Base-by-base conservation (phyloP, 2,329 filamentous ascomycete species). In the Ilyonectria destructans region DNA sequence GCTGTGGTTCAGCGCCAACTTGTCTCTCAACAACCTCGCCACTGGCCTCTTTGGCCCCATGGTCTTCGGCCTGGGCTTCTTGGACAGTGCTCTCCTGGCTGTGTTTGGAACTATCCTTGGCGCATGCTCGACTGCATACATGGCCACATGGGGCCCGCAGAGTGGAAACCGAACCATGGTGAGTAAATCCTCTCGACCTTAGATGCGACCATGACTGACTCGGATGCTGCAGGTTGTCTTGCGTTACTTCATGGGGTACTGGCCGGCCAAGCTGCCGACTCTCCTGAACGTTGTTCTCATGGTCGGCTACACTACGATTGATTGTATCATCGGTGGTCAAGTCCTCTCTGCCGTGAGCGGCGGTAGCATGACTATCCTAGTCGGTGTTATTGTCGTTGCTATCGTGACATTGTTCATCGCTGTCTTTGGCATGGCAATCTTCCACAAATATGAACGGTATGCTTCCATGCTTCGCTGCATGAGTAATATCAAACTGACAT, bases 161-260 rank as follows among this genome's bases (percentile, higher is more conserved):
- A 94, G 94, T 71, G 93, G 93, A 4, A 84, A 95, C 70, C 89
- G 93, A 62, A 93, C 95, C 77, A 94, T 95, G 90, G 91, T 80
- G 19, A 62, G 72, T 60, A 17, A 46, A 17, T 4, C 4, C 2
- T 15, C 17, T 23, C 2, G 35, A 19, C 3, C 19, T 2, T n/a
- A 17, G 4, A 12, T 13, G 19, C 5, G 21, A 5, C 29, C 21
- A 6, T 43, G 6, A 8, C 62, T 74, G 31, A 75, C 69, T 51
- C 4, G 9, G 6, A n/a, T 0, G 2, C 4, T 21, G 12, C 23
- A 80, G 79, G 79, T 95, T 1, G 85, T 95, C n/a, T 90, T 91
- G 12, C 86, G 93, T 40, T 95, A 92, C 81, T 95, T 87, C 82
- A 95, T 94, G 78, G 93, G 93, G 9, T 93, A 89, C 81, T 90